Base-by-base conservation (phyloP, 2,329 filamentous ascomycete species). In the Huntiella moniliformis region DNA sequence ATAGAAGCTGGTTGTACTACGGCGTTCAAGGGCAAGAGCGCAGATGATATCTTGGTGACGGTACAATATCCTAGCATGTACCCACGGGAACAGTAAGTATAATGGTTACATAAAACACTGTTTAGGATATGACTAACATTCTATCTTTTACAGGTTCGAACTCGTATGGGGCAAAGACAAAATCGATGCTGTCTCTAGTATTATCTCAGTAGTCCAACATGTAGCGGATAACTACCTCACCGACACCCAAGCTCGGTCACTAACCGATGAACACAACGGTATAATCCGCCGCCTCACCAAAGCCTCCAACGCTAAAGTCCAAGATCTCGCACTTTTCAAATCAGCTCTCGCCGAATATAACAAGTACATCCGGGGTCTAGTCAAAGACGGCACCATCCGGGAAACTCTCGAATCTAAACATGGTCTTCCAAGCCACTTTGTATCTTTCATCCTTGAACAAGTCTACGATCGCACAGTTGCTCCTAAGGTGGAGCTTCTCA, bases 401-500 rank as follows among this genome's bases (percentile, higher is more conserved):
- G 75, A 71, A 53, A 80, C 82, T 53, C 68, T 96, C 40, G 74
- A 82, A 52, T 63, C 66, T 41, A 74, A 75, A 57, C 78, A 81
- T 55, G 69, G 73, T 40, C 65, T 95, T 13, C 77, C 82, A 5
- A 68, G 82, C 38, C 73, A 75, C 38, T 73, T 87, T 42, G 77
- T 87, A 40, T 77, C 82, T 53, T 79, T 85, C 53, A 88, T 95
- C 54, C 71, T 93, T 37, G 77, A 74, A 46, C 87, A 98, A 59
- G 81, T 85, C 16, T 96, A 95, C 63, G 78, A 87, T 55, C 83
- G 91, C 43, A 93, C 85, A 4, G 91, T 98, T 5, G 91, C 87
- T 2, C 87, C 85, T 4, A 77, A 82, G 50, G 85, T 94, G 17
- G 83, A 93, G 52, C 74, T 79, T 7, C 73, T 96, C 10, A 76